Conservation (phyloP, 371 early-diverging fungal genomes). For the Batkoa obscura region DNA sequence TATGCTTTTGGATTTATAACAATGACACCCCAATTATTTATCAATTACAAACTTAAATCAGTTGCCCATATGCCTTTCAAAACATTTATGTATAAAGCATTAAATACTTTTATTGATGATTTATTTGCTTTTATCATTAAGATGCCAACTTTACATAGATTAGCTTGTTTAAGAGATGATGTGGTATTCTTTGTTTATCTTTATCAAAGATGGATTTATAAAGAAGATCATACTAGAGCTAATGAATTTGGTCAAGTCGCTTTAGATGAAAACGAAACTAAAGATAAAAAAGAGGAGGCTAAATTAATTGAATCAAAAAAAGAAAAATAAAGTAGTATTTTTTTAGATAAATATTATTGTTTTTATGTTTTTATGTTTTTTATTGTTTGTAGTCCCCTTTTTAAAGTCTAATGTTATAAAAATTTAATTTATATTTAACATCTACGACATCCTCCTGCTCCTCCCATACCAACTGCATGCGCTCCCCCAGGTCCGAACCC, state of each 20-base stretch:
- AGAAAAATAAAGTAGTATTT: background rate
- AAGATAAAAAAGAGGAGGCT: too few relatives aligned
- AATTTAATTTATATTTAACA: too few relatives aligned
- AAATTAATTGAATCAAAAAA: background rate
- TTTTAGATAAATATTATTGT: too few relatives aligned
- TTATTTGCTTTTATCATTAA: conserved; percentile 87
- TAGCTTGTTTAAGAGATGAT: conserved; percentile 83
- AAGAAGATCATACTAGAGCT: conserved; percentile 61
- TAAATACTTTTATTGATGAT: conserved; percentile 89
- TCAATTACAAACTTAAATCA: conserved; percentile 82
- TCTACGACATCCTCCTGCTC: too few relatives aligned
- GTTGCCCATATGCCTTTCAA: conserved; percentile 89
- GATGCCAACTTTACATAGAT: conserved; percentile 84
- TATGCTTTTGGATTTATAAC: conserved; percentile 77
- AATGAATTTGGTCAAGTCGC: conserved; percentile 89
- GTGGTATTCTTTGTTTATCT: conserved; percentile 72
- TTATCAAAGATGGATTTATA: conserved; percentile 76
- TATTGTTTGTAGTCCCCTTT: too few relatives aligned
- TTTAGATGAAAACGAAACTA: conserved; percentile 14
- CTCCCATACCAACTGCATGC: too few relatives aligned
- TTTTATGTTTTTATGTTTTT: too few relatives aligned
- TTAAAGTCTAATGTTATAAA: too few relatives aligned
- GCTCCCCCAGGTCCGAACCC: too few relatives aligned
- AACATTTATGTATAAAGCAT: conserved; percentile 83
- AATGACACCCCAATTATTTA: conserved; percentile 84